phyloP scores from a whole-genome alignment of 2,329 filamentous ascomycete genomes.

The Penicillium occitanis region DNA sequence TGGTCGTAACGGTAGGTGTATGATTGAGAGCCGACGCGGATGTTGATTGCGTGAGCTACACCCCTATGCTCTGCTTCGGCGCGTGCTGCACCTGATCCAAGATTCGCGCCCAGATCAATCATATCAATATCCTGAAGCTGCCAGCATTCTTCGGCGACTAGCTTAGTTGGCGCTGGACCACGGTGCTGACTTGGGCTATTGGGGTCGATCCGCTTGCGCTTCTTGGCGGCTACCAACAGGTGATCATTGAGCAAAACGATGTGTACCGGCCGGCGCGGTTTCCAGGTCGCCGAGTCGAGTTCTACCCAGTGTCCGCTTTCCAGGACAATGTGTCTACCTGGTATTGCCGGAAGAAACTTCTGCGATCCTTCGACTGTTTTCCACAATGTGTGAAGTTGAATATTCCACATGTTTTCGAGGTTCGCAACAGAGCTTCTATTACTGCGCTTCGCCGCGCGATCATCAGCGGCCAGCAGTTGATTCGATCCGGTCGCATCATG shows the following conservation, averaged over 20 bases:
- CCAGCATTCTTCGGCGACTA: slow-evolving; percentile 94
- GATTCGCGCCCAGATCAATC: slow-evolving; percentile 70
- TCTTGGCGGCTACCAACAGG: slow-evolving; percentile 82
- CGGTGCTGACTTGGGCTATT: slow-evolving; percentile 45
- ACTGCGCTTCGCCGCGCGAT: slow-evolving; percentile 57
- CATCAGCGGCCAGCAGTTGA: slow-evolving; percentile 52
- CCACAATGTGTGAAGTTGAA: slow-evolving; percentile 76
- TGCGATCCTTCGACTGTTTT: slow-evolving; percentile 98
- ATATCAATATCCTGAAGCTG: slow-evolving; percentile 89
- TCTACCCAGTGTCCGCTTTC: slow-evolving; percentile 95
- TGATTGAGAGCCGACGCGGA: slow-evolving; percentile 83
- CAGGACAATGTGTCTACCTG: slow-evolving; percentile 89
- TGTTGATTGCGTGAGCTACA: slow-evolving; percentile 82
- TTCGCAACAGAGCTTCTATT: slow-evolving; percentile 88
- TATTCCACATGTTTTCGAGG: slow-evolving; percentile 66
- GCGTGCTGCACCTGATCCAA: slow-evolving; percentile 38
- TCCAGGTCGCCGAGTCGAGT: slow-evolving; percentile 95
- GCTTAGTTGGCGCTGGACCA: slow-evolving; percentile 60
- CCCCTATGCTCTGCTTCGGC: slow-evolving; percentile 55
- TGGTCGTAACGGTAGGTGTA: slow-evolving; percentile 94
- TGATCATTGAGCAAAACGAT: slow-evolving; percentile 94
- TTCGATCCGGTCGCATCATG: slow-evolving; percentile 54
- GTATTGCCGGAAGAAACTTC: slow-evolving; percentile 87
- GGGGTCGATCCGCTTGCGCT: slow-evolving; percentile 83
- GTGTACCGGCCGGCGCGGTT: slow-evolving; percentile 82